Evolutionary conservation across 768 basidiomycete genomes (phyloP).

Genomic region (Auricularia heimuer): DNA sequence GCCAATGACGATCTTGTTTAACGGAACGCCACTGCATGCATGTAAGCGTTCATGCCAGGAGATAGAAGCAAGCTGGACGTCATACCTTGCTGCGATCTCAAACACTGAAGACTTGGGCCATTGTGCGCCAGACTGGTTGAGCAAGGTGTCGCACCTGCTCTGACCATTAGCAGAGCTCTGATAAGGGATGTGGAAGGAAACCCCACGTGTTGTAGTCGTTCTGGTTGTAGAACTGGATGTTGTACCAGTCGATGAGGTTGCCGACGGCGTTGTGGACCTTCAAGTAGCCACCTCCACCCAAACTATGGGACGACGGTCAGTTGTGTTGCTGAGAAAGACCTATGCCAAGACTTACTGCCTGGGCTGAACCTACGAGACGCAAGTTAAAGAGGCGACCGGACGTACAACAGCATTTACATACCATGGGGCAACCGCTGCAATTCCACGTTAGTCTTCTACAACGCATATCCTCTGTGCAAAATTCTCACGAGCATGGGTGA

Average conservation of each 20-base stretch:
- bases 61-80: neutral
- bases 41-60: neutral
- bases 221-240: neutral
- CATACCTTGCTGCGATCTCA: neutral
- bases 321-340: neutral
- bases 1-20: neutral
- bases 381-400: neutral
- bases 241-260: conserved; percentile 44
- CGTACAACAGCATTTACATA: neutral
- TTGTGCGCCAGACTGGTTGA: neutral
- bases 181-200: neutral
- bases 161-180: too few species aligned
- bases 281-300: conserved; percentile 40
- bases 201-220: neutral
- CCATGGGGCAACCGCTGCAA: neutral
- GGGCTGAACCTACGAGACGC: neutral
- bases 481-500: conserved; percentile 38
- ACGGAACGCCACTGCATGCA: neutral
- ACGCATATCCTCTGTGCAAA: too few species aligned
- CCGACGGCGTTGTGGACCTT: conserved; percentile 45
- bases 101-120: neutral
- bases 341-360: neutral
- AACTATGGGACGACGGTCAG: neutral
- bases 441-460: too few species aligned
- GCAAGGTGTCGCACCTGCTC: neutral